phyloP scores from a whole-genome alignment of 768 basidiomycete species.

The Tremella yokohamensis region DNA sequence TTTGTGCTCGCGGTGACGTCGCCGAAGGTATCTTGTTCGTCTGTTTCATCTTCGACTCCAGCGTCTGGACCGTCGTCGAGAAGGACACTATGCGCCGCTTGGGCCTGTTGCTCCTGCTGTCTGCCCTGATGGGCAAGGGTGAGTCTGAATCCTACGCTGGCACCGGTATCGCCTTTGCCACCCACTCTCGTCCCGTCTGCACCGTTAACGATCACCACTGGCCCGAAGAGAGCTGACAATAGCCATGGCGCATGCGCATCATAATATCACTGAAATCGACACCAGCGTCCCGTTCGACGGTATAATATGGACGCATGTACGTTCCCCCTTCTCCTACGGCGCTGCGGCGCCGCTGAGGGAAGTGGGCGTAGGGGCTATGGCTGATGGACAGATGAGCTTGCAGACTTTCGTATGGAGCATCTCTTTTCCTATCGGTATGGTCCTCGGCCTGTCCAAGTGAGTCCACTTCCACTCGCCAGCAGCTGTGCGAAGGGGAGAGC shows the following conservation, averaged over 20 bases:
- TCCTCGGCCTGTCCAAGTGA: constrained; percentile 52
- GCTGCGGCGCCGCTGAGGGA: too few relatives aligned
- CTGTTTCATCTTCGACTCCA: constrained; percentile 1
- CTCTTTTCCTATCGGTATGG: constrained; percentile 70
- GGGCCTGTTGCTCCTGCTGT: background rate
- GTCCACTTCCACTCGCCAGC: constrained; percentile 6
- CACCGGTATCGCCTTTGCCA: constrained; percentile 3
- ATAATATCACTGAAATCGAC: constrained; percentile 63
- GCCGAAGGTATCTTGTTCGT: background rate
- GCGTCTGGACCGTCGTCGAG: background rate
- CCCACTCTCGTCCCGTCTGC: background rate
- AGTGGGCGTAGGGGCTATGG: background rate
- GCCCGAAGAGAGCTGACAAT: background rate
- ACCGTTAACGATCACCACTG: background rate
- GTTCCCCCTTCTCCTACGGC: constrained; percentile 4
- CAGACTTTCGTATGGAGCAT: constrained; percentile 80
- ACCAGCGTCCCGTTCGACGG: constrained; percentile 66
- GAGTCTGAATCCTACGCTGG: background rate
- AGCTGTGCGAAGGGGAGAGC: constrained; percentile 29
- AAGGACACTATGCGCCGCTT: constrained; percentile 1
- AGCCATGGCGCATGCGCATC: constrained; percentile 55
- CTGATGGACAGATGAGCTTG: constrained; percentile 57
- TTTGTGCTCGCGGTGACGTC: too few relatives aligned
- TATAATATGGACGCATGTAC: constrained; percentile 70
- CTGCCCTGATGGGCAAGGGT: background rate